phyloP scores from a whole-genome alignment of 2,329 filamentous ascomycete genomes.

The Phyllosticta citriasiana region DNA sequence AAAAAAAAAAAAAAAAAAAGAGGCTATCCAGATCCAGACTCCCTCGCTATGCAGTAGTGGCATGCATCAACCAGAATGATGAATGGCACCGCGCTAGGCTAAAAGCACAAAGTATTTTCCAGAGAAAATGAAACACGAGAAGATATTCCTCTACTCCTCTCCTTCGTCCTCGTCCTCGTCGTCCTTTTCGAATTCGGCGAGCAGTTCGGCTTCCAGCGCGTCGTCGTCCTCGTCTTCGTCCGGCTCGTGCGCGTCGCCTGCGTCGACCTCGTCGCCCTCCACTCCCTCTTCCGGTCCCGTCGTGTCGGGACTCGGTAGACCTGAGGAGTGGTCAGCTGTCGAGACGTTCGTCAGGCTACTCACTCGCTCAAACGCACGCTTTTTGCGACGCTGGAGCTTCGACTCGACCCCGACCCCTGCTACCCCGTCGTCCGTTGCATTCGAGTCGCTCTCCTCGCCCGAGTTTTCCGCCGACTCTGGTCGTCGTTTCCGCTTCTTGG shows the following conservation, averaged over 20 bases:
- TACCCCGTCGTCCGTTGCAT: slow-evolving; percentile 9
- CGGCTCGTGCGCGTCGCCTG: slow-evolving; percentile 20
- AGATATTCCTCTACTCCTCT: slow-evolving; percentile 22
- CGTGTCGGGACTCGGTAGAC: slow-evolving; percentile 30
- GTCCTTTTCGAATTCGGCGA: slow-evolving; percentile 27
- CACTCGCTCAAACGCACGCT: slow-evolving; percentile 36
- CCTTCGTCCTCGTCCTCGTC: slow-evolving; percentile 17
- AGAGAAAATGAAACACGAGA: neutral
- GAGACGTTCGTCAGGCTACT: slow-evolving; percentile 37
- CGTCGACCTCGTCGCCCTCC: slow-evolving; percentile 34
- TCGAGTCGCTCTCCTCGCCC: slow-evolving; percentile 33
- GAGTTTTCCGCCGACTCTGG: slow-evolving; percentile 22
- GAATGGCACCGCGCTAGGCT: neutral
- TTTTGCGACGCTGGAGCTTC: slow-evolving; percentile 38
- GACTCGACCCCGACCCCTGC: slow-evolving; percentile 24
- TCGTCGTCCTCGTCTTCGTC: slow-evolving; percentile 41
- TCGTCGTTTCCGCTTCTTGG: slow-evolving; percentile 28
- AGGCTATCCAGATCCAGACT: neutral
- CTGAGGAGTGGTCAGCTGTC: slow-evolving; percentile 29
- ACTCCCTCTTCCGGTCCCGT: slow-evolving; percentile 28
- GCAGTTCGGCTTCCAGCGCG: slow-evolving; percentile 40
- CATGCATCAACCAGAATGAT: neutral
- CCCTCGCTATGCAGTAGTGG: neutral
- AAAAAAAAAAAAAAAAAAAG: neutral
- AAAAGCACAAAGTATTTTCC: neutral